Conservation (phyloP, 1,284 basidiomycete genomes). For the Anthracocystis setariae region DNA sequence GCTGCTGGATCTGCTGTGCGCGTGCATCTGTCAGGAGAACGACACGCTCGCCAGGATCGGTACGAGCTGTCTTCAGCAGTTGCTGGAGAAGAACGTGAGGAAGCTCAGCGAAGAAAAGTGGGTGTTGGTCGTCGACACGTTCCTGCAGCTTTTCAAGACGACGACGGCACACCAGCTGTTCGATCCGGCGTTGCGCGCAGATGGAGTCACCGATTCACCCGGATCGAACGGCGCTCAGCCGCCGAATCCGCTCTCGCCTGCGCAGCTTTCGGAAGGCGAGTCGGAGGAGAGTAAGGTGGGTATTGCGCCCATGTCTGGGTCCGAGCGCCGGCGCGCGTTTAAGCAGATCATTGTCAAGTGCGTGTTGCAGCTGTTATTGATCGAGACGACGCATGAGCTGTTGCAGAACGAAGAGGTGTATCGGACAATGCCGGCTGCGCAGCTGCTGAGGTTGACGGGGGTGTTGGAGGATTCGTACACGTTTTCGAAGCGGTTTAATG, state of each 20-base stretch:
- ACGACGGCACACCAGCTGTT: slow-evolving; percentile 98
- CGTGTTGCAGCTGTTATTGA: slow-evolving; percentile 93
- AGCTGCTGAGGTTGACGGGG: slow-evolving; percentile 89
- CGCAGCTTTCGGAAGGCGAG: background rate
- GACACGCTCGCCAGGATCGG: slow-evolving; percentile 98
- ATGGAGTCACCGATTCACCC: slow-evolving; percentile 70
- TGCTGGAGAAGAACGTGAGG: slow-evolving; percentile 90
- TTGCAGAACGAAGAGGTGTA: slow-evolving; percentile 80
- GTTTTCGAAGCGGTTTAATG: slow-evolving; percentile 96
- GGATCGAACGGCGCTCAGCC: slow-evolving; percentile 13
- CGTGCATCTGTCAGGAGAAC: slow-evolving; percentile 91
- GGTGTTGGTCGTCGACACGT: slow-evolving; percentile 92
- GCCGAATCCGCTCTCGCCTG: slow-evolving; percentile 26
- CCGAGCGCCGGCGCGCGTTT: slow-evolving; percentile 88
- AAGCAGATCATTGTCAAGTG: slow-evolving; percentile 99
- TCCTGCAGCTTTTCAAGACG: slow-evolving; percentile 93
- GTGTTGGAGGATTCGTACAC: slow-evolving; percentile 96
- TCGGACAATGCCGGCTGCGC: slow-evolving; percentile 89
- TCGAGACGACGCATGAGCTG: slow-evolving; percentile 96
- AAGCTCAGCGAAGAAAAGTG: slow-evolving; percentile 87
- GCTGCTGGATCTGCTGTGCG: slow-evolving; percentile 88
- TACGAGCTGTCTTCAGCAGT: slow-evolving; percentile 95
- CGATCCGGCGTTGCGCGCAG: slow-evolving; percentile 78
- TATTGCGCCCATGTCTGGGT: slow-evolving; percentile 69
- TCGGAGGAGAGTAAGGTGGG: background rate